Conservation (phyloP, 116 monocot genomes). For the Phalaenopsis hybrid region DNA sequence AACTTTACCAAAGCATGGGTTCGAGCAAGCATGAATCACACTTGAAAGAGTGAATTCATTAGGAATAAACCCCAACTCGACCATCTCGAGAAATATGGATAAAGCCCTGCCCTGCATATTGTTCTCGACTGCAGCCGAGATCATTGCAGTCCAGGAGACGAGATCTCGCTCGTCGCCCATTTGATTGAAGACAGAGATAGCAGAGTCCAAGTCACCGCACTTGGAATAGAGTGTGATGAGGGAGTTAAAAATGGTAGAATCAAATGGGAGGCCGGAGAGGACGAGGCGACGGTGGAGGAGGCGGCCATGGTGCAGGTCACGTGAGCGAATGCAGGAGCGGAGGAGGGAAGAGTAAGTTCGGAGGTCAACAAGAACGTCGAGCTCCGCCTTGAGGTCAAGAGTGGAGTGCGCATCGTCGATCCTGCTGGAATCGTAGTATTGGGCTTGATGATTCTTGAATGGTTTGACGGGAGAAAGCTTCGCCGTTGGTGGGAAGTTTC, state of each 20-base stretch:
- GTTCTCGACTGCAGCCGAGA: constrained; percentile 30
- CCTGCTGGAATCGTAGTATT: constrained; percentile 25
- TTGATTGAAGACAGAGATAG: constrained; percentile 43
- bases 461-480: constrained; percentile 24
- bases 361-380: constrained; percentile 32
- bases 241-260: constrained; percentile 48
- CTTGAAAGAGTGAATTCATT: constrained; percentile 62
- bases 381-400: constrained; percentile 29
- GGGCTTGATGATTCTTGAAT: constrained; percentile 31
- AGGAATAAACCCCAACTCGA: constrained; percentile 44
- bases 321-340: constrained; percentile 54
- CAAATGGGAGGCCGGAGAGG: constrained; percentile 30
- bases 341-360: constrained; percentile 58
- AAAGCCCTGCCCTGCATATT: constrained; percentile 22
- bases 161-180: constrained; percentile 50
- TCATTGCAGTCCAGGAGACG: constrained; percentile 70
- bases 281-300: constrained; percentile 44
- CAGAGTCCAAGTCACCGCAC: constrained; percentile 48
- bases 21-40: constrained; percentile 47
- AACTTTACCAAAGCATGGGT: constrained; percentile 2
- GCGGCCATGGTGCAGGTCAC: constrained; percentile 37
- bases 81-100: constrained; percentile 44
- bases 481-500: neutral
- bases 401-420: constrained; percentile 27
- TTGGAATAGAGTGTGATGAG: constrained; percentile 81